Evolutionary conservation across 345 rosid genomes (phyloP).

Genomic region (Mangifera indica): DNA sequence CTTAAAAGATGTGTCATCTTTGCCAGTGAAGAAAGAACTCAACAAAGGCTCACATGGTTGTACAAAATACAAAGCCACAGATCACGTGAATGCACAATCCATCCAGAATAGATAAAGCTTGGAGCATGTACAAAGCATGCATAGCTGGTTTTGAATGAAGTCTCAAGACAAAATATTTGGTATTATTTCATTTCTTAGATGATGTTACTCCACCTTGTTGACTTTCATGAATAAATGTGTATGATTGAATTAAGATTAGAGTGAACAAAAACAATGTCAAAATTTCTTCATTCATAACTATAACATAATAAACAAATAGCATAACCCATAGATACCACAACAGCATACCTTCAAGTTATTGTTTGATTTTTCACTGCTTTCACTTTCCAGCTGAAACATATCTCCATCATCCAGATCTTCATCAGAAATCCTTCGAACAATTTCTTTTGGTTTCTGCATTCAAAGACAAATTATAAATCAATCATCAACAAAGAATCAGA

Average conservation of each 20-base stretch:
- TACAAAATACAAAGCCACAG: not conserved
- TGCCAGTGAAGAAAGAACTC: not conserved
- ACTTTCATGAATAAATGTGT: not conserved
- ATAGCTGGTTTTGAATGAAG: not conserved
- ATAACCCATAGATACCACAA: not conserved
- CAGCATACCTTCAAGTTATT: slow-evolving; percentile 26
- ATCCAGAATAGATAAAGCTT: not conserved
- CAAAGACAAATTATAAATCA: slow-evolving; percentile 15
- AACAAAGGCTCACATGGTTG: not conserved
- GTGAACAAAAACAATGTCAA: not conserved
- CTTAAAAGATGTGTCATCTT: too few relatives aligned
- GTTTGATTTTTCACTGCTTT: slow-evolving; percentile 21
- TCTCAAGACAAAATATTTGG: not conserved
- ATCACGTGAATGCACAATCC: not conserved
- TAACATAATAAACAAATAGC: not conserved
- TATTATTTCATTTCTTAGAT: not conserved
- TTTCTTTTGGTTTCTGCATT: slow-evolving; percentile 45
- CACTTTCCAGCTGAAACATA: slow-evolving; percentile 20
- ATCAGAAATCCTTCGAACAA: slow-evolving; percentile 58
- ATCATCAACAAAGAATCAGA: not conserved
- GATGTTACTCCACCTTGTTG: too few relatives aligned
- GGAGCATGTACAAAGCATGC: not conserved
- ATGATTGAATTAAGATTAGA: not conserved
- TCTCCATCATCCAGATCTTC: slow-evolving; percentile 44
- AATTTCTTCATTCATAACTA: not conserved